These are phyloP conservation scores for Phaeoacremonium minimum DNA, from an alignment of 2,329 filamentous ascomycete species.

Conservation along the genomic window DNA sequence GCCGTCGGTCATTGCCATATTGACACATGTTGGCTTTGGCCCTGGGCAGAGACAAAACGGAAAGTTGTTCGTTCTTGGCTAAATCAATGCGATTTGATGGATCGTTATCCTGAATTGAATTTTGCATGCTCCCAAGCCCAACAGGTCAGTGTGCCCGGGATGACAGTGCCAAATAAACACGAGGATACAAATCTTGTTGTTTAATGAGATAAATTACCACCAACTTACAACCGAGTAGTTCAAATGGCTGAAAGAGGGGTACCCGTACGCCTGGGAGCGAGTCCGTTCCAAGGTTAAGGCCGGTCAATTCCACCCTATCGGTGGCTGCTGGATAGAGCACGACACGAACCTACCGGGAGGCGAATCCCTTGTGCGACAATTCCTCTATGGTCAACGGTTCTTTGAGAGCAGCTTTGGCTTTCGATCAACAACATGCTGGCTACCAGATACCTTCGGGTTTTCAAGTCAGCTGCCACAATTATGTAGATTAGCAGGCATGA, in stretches of 20 bases:
- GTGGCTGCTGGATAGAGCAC: slow-evolving; percentile 98
- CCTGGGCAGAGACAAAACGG: slow-evolving; percentile 94
- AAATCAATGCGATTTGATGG: slow-evolving; percentile 92
- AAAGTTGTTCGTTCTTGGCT: slow-evolving; percentile 96
- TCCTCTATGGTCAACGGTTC: slow-evolving; percentile 91
- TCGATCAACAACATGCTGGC: slow-evolving; percentile 89
- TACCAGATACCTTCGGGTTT: slow-evolving; percentile 97
- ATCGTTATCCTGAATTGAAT: slow-evolving; percentile 87
- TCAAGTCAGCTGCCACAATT: slow-evolving; percentile 91
- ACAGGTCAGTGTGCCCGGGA: no score
- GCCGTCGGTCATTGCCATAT: slow-evolving; percentile 97
- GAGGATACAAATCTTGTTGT: no score
- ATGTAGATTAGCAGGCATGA: slow-evolving; percentile 93
- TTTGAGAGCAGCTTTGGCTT: slow-evolving; percentile 91
- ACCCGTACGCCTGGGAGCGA: slow-evolving; percentile 82
- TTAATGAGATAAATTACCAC: no score
- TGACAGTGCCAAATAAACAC: no score
- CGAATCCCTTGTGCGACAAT: slow-evolving; percentile 90
- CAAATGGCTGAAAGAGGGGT: slow-evolving; percentile 91
- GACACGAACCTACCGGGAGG: slow-evolving; percentile 97
- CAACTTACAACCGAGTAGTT: no score
- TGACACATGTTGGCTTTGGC: slow-evolving; percentile 98
- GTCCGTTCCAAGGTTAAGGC: slow-evolving; percentile 89
- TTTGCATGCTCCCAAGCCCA: slow-evolving; percentile 94
- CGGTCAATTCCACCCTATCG: slow-evolving; percentile 89